A percentile compares a stretch with the other conserved stretches of the same genome.
phyloP scores from a whole-genome alignment of 164 flowering plant species.

The Taxillus chinensis region DNA sequence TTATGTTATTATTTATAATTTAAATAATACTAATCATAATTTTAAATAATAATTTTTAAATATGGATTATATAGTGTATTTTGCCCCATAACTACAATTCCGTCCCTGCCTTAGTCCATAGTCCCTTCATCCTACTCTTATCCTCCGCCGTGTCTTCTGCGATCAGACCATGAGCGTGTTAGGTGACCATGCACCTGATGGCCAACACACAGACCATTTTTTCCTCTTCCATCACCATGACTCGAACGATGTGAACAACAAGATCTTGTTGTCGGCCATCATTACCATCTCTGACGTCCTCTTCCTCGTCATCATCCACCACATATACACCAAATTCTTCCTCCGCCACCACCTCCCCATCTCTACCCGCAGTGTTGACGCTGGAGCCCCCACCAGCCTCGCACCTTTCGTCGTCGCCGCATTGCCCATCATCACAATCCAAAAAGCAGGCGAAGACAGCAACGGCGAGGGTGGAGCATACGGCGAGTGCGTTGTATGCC shows the following conservation, averaged over 20 bases:
- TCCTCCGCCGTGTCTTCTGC: no score
- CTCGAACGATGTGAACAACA: conserved; percentile 16
- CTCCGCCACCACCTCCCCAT: conserved; percentile 22
- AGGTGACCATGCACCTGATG: no score
- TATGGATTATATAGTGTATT: no score
- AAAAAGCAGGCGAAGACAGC: no score
- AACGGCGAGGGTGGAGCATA: not conserved
- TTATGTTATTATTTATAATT: no score
- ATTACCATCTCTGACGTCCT: conserved; percentile 18
- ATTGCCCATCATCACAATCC: conserved; percentile 25
- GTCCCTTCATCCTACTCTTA: no score
- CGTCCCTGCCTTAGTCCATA: no score
- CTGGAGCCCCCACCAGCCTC: conserved; percentile 21
- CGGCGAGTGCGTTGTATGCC: conserved; percentile 50
- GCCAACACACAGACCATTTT: no score
- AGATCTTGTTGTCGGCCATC: conserved; percentile 27
- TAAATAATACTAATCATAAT: no score
- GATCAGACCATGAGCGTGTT: no score
- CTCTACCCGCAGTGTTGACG: not conserved
- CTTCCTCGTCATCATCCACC: conserved; percentile 16
- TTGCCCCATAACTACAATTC: no score
- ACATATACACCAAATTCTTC: conserved; percentile 20
- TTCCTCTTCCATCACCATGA: not conserved
- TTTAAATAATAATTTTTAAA: no score
- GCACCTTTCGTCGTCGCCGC: conserved; percentile 26